Conservation (phyloP, 352 stramenopile species). For the Phytophthora europaea region DNA sequence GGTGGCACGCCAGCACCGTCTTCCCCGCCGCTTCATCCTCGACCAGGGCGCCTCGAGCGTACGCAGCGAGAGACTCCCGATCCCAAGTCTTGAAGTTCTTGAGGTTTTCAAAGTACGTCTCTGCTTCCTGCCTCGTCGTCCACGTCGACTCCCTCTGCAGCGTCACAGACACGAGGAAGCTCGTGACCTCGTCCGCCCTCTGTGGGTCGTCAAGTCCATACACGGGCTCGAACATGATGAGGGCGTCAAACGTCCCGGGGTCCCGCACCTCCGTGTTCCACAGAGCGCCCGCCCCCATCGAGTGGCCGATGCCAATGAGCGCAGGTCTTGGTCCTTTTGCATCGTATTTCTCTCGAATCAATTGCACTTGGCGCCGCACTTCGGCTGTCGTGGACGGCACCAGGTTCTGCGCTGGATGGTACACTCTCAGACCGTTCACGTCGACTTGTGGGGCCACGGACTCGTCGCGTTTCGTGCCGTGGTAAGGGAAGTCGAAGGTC, state of each 20-base stretch:
- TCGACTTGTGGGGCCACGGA: constrained; percentile 30
- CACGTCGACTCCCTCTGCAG: constrained; percentile 44
- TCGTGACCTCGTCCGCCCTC: constrained; percentile 23
- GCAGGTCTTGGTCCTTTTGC: neutral
- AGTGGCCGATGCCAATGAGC: constrained; percentile 48
- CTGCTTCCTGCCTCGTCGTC: constrained; percentile 26
- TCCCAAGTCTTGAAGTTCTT: constrained; percentile 54
- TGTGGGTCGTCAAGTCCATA: constrained; percentile 30
- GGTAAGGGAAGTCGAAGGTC: constrained; percentile 52
- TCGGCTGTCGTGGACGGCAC: constrained; percentile 31
- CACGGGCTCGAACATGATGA: constrained; percentile 59
- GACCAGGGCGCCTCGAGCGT: constrained; percentile 42
- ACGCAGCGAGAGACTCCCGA: constrained; percentile 44
- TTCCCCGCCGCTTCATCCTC: constrained; percentile 38
- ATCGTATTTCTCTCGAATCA: constrained; percentile 13
- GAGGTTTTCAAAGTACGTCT: constrained; percentile 23
- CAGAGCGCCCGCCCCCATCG: constrained; percentile 44
- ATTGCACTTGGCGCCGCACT: constrained; percentile 32
- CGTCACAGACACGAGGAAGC: constrained; percentile 44
- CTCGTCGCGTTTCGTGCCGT: constrained; percentile 48
- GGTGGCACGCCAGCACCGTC: constrained; percentile 44
- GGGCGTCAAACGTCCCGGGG: constrained; percentile 51
- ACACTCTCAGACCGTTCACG: constrained; percentile 29
- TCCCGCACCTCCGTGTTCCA: constrained; percentile 49
- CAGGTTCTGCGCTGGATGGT: constrained; percentile 39